Evolutionary conservation across 805 yeast genomes (phyloP), one percentile per base, ranked within the genome.

Genomic region (Jamesozyma rosinii): DNA sequence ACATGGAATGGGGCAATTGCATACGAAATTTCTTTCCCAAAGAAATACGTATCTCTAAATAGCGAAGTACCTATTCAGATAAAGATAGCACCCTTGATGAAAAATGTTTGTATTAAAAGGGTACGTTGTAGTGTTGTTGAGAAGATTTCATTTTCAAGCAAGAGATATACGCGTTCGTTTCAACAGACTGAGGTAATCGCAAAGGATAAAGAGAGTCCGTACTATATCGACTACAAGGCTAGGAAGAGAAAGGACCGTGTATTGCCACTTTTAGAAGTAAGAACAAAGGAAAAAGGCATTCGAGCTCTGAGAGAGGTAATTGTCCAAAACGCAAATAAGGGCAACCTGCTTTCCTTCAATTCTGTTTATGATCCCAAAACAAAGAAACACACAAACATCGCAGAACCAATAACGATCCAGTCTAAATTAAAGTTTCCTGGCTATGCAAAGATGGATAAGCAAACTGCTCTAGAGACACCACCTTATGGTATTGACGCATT

Each of bases 1-100:
- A 71, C 78, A 1, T 84, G 92, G 92, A 77, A 78, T 51, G 80
- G 82, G 43, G 60, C 86, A 0, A 61, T 84, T 31, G 77, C 78
- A 44, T 84, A 84, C 60, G 82, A 82, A 49, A 71, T 84, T 14
- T 74, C 87, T 0, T 72, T 84, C 45, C 88, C 89, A 0, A 72
- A 72, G 45, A 84, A 83, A 53, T 83, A 71, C 58, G 76, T 83
- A 10, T 69, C 83, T 1, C 62, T 83, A 38, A 83, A 83, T 2
- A 70, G 78, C 11, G 77, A 74, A 66, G 64, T 65, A 54, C 83
- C 63, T 20, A 66, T 84, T 18, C 80, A 76, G 52, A 70, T 84
- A 51, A 82, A 80, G 55, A 65, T 84, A 20, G 72, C 76, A 0
- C 92, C 94, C 0, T 54, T 82, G 47, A 73, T 71, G 4, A 83